A percentile compares a stretch with the other conserved stretches of the same genome.
These are phyloP conservation scores for Russula earlei DNA, from an alignment of 768 basidiomycete genomes.

Conservation along the genomic window DNA sequence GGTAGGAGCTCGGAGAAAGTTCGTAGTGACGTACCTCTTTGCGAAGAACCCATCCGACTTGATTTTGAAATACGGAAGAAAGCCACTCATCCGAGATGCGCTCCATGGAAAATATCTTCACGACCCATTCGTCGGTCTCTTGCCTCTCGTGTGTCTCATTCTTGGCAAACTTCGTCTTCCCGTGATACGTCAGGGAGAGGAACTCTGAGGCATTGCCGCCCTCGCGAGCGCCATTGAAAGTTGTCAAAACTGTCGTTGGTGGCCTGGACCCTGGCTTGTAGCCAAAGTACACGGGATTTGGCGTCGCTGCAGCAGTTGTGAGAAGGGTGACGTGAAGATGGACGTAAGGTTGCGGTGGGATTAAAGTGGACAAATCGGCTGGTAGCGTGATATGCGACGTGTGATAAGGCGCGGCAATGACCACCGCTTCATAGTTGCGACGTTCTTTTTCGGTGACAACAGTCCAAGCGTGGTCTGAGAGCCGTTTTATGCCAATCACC, in stretches of 20 bases:
- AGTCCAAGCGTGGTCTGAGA: slow-evolving; percentile 36
- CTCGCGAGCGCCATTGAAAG: slow-evolving; percentile 46
- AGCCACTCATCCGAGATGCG: slow-evolving; percentile 64
- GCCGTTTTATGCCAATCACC: slow-evolving; percentile 31
- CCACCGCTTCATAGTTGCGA: slow-evolving; percentile 55
- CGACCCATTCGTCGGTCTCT: slow-evolving; percentile 43
- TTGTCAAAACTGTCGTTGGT: slow-evolving; percentile 66
- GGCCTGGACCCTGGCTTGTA: slow-evolving; percentile 34
- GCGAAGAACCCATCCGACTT: slow-evolving; percentile 72
- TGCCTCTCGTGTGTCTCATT: slow-evolving; percentile 22
- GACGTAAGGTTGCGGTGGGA: slow-evolving; percentile 69
- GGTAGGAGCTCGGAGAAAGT: slow-evolving; percentile 2
- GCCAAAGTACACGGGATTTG: slow-evolving; percentile 63
- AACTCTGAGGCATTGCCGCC: slow-evolving; percentile 64
- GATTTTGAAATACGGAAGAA: slow-evolving; percentile 46
- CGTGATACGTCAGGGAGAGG: slow-evolving; percentile 74
- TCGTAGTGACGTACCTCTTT: slow-evolving; percentile 47
- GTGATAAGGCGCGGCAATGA: slow-evolving; percentile 84
- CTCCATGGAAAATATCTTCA: slow-evolving; percentile 80
- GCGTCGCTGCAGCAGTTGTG: slow-evolving; percentile 56
- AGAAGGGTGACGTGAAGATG: slow-evolving; percentile 84
- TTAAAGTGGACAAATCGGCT: slow-evolving; percentile 36
- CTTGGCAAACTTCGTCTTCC: slow-evolving; percentile 30
- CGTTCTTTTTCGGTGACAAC: slow-evolving; percentile 39
- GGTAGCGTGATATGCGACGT: slow-evolving; percentile 50